Conservation (phyloP, 2,329 filamentous ascomycete species). For the Pseudogymnoascus sp. region DNA sequence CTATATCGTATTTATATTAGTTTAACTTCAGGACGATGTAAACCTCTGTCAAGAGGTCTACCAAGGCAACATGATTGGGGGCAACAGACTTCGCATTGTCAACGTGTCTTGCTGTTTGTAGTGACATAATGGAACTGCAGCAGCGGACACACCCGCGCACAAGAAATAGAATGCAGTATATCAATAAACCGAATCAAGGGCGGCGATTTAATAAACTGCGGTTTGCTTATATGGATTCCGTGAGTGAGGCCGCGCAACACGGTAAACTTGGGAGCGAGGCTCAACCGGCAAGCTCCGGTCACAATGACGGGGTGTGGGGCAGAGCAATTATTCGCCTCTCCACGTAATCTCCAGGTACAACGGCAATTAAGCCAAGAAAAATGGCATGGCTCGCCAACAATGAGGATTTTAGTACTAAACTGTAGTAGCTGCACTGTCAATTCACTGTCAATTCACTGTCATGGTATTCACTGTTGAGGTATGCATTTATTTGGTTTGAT, state of each 20-base stretch:
- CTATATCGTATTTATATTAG: conserved; percentile 32
- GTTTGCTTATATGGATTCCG: neutral
- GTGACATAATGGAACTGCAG: conserved; percentile 6
- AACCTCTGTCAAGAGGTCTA: neutral
- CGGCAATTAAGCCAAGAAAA: neutral
- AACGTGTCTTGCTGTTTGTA: conserved; percentile 9
- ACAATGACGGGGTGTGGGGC: conserved; percentile 4
- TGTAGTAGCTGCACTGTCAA: too few species aligned
- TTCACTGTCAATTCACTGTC: neutral
- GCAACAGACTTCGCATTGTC: conserved; percentile 8
- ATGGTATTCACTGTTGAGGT: neutral
- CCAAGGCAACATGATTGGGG: neutral
- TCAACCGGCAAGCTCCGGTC: conserved; percentile 5
- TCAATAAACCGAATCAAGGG: neutral
- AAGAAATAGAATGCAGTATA: neutral
- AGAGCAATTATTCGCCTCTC: neutral
- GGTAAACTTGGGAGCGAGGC: neutral
- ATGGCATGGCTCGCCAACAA: neutral
- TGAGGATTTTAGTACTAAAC: neutral
- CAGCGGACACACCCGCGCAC: neutral
- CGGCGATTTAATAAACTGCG: neutral
- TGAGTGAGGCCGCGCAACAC: conserved; percentile 8
- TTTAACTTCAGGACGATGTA: neutral
- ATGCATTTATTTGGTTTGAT: neutral
- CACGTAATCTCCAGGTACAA: conserved; percentile 1